phyloP scores from a whole-genome alignment of 176 grass and related monocot species.

The Zoysia pacifica region DNA sequence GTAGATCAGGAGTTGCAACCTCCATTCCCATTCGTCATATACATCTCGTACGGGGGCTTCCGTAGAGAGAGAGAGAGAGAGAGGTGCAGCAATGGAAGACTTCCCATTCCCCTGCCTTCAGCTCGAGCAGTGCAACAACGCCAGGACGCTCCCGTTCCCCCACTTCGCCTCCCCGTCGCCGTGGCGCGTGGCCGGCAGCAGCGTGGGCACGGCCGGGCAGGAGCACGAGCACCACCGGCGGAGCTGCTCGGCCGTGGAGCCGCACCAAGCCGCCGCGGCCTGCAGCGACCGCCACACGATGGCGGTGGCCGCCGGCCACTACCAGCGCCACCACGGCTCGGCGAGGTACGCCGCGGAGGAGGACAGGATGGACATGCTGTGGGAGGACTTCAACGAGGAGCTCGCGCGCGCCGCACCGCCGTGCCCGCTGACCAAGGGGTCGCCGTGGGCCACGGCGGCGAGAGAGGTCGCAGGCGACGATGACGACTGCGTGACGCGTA shows the following conservation, averaged over 20 bases:
- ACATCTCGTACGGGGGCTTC: neutral
- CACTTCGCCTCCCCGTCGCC: constrained; percentile 57
- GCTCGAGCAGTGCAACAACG: constrained; percentile 37
- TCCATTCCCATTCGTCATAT: constrained; percentile 33
- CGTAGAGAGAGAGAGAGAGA: constrained; percentile 1
- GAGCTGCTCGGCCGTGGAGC: constrained; percentile 43
- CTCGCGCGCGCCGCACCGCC: constrained; percentile 33
- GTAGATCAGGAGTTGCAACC: constrained; percentile 52
- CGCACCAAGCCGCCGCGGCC: neutral
- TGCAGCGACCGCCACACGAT: neutral
- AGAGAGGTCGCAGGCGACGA: neutral
- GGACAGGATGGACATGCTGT: constrained; percentile 93
- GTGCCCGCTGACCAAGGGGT: constrained; percentile 44
- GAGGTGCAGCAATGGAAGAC: constrained; percentile 62
- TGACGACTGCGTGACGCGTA: neutral
- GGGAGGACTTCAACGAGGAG: constrained; percentile 98
- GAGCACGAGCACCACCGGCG: constrained; percentile 34
- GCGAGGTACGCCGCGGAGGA: constrained; percentile 40
- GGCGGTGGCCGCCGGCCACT: neutral
- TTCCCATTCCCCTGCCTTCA: constrained; percentile 72
- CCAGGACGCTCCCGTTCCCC: constrained; percentile 55
- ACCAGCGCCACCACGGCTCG: neutral
- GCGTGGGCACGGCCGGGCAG: neutral
- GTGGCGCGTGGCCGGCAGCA: constrained; percentile 59
- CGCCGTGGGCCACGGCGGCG: constrained; percentile 22